These are phyloP conservation scores for Mrakia frigida DNA, from an alignment of 768 basidiomycete species.

Conservation along the genomic window DNA sequence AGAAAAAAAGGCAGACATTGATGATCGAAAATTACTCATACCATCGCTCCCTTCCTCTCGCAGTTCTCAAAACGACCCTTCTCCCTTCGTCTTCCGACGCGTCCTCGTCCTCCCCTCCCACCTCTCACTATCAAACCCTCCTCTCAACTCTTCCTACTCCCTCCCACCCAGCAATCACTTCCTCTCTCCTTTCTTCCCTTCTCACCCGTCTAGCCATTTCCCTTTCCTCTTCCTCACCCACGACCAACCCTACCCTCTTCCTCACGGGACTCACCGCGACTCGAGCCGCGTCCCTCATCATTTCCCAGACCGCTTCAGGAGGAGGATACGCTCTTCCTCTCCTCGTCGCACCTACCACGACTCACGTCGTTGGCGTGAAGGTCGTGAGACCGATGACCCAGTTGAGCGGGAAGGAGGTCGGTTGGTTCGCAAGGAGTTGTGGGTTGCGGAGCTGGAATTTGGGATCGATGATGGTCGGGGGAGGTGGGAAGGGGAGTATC, in stretches of 20 bases:
- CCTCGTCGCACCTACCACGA: slow-evolving; percentile 14
- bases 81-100: background rate
- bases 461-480: background rate
- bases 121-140: slow-evolving; percentile 12
- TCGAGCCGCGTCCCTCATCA: slow-evolving; percentile 21
- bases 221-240: background rate
- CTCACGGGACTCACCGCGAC: slow-evolving; percentile 26
- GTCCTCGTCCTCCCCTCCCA: background rate
- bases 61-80: slow-evolving; percentile 21
- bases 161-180: slow-evolving; percentile 26
- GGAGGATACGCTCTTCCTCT: slow-evolving; percentile 31
- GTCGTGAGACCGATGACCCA: slow-evolving; percentile 14
- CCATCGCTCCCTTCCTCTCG: background rate
- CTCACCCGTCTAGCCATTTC: slow-evolving; percentile 25
- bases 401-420: slow-evolving; percentile 29
- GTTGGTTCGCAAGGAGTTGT: slow-evolving; percentile 19
- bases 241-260: slow-evolving; percentile 13
- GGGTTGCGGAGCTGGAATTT: slow-evolving; percentile 9
- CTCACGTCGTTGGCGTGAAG: slow-evolving; percentile 16
- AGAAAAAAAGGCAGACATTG: background rate
- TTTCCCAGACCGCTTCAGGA: slow-evolving; percentile 19
- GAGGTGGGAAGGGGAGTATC: slow-evolving; percentile 9
- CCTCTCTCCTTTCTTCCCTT: slow-evolving; percentile 25
- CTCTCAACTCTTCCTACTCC: slow-evolving; percentile 23
- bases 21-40: too few relatives aligned